Percentiles rank a stretch among this genome's conserved stretches.
Evolutionary conservation across 257 asterid genomes (phyloP).

Genomic region (Solanum corneliomulleri): DNA sequence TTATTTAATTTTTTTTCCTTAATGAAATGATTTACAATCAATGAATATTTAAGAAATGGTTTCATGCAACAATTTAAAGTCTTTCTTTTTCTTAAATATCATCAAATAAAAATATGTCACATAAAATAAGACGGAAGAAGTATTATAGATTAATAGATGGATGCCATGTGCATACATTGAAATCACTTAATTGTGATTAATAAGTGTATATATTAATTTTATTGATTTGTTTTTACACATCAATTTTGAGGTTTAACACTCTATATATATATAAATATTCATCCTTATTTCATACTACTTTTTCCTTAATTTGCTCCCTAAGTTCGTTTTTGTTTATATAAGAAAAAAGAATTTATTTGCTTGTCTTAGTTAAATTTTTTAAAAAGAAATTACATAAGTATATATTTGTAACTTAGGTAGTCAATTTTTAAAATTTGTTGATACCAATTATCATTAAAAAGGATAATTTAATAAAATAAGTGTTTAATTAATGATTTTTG

Average conservation of each 20-base stretch:
- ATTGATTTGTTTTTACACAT: background rate
- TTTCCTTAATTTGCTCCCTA: background rate
- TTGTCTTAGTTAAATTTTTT: background rate
- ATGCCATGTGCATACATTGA: background rate
- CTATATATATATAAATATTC: too few relatives aligned
- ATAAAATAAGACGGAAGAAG: too few relatives aligned
- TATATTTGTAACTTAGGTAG: background rate
- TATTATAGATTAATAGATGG: background rate
- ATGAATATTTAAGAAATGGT: too few relatives aligned
- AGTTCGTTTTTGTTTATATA: background rate
- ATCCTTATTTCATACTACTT: background rate
- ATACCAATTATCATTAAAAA: background rate
- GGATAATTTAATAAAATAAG: background rate
- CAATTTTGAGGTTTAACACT: background rate
- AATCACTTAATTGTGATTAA: too few relatives aligned
- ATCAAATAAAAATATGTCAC: too few relatives aligned
- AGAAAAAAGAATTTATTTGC: background rate
- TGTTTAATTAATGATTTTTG: background rate
- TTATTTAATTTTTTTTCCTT: too few relatives aligned
- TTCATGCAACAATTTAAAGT: too few relatives aligned
- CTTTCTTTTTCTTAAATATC: too few relatives aligned
- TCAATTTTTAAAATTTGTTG: background rate
- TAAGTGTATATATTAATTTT: too few relatives aligned
- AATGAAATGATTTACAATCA: too few relatives aligned
- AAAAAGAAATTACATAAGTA: too few relatives aligned